phyloP scores from a whole-genome alignment of 139 green algal species.

The Marvania coccoides region DNA sequence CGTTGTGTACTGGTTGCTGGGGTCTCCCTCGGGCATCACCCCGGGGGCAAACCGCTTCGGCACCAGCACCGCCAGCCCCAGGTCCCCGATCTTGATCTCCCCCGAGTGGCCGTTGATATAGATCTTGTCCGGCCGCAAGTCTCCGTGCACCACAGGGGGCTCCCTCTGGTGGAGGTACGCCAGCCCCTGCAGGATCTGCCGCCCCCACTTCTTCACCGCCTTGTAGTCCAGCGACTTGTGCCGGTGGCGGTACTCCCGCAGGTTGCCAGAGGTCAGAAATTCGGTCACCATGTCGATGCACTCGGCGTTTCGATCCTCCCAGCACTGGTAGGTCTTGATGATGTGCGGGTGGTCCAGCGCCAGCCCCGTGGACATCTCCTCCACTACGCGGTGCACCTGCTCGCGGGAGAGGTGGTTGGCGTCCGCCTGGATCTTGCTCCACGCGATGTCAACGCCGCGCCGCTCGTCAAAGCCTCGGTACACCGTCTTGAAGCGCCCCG shows the following conservation, averaged over 20 bases:
- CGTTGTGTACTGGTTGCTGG: slow-evolving; percentile 41
- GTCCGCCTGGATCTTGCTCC: slow-evolving; percentile 71
- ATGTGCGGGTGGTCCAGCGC: slow-evolving; percentile 85
- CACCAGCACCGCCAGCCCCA: slow-evolving; percentile 79
- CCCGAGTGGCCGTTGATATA: slow-evolving; percentile 88
- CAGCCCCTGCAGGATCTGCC: slow-evolving; percentile 80
- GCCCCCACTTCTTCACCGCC: slow-evolving; percentile 85
- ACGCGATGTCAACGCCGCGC: slow-evolving; percentile 84
- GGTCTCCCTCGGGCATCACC: slow-evolving; percentile 37
- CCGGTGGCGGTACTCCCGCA: slow-evolving; percentile 78
- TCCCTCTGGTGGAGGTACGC: slow-evolving; percentile 80
- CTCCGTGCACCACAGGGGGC: slow-evolving; percentile 90
- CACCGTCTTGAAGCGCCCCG: slow-evolving; percentile 78
- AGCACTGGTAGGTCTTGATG: slow-evolving; percentile 77
- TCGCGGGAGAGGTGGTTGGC: slow-evolving; percentile 47
- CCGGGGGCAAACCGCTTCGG: slow-evolving; percentile 49
- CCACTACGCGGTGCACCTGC: slow-evolving; percentile 56
- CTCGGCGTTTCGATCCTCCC: slow-evolving; percentile 50
- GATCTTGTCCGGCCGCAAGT: slow-evolving; percentile 69
- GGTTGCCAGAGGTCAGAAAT: slow-evolving; percentile 85
- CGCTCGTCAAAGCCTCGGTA: slow-evolving; percentile 74
- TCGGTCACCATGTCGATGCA: slow-evolving; percentile 93
- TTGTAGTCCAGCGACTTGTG: slow-evolving; percentile 78
- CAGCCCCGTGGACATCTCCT: slow-evolving; percentile 72
- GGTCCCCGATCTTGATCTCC: slow-evolving; percentile 93